Percentiles rank a stretch among this genome's conserved stretches.
Evolutionary conservation across 495 filamentous ascomycete genomes (phyloP).

Genomic region (Zalerion maritima): DNA sequence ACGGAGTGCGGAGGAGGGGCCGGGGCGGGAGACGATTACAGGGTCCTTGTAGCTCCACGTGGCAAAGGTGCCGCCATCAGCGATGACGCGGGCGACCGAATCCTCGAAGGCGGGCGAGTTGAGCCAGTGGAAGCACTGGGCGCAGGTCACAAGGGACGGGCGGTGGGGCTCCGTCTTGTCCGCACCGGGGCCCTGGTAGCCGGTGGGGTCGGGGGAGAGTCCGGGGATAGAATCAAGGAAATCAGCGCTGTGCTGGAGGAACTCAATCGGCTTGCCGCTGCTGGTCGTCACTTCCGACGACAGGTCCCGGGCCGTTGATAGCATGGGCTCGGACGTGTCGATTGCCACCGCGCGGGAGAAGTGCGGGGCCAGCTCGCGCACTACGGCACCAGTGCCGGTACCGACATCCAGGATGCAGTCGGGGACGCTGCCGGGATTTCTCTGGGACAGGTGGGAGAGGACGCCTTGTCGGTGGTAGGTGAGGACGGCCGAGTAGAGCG

Average conservation of each 20-base stretch:
- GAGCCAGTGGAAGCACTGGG: too few species aligned
- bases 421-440: slow-evolving; percentile 12
- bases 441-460: background rate
- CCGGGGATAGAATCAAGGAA: slow-evolving; percentile 32
- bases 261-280: slow-evolving; percentile 30
- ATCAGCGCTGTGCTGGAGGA: slow-evolving; percentile 34
- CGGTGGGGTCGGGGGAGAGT: slow-evolving; percentile 36
- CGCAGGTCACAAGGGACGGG: too few species aligned
- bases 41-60: slow-evolving; percentile 52
- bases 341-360: slow-evolving; percentile 37
- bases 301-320: slow-evolving; percentile 33
- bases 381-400: slow-evolving; percentile 43
- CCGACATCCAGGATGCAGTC: slow-evolving; percentile 43
- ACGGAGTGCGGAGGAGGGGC: slow-evolving; percentile 32
- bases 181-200: too few species aligned
- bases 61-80: slow-evolving; percentile 39
- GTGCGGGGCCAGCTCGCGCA: slow-evolving; percentile 33
- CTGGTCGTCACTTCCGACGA: too few species aligned
- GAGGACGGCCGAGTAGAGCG: slow-evolving; percentile 39
- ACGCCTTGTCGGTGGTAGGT: slow-evolving; percentile 30
- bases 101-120: slow-evolving; percentile 36
- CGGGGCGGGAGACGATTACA: slow-evolving; percentile 32
- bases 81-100: slow-evolving; percentile 37
- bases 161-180: slow-evolving; percentile 50
- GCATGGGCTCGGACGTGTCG: slow-evolving; percentile 46